These are phyloP conservation scores for Funneliformis mosseae DNA, from an alignment of 192 early-diverging fungal genomes.

Conservation along the genomic window DNA sequence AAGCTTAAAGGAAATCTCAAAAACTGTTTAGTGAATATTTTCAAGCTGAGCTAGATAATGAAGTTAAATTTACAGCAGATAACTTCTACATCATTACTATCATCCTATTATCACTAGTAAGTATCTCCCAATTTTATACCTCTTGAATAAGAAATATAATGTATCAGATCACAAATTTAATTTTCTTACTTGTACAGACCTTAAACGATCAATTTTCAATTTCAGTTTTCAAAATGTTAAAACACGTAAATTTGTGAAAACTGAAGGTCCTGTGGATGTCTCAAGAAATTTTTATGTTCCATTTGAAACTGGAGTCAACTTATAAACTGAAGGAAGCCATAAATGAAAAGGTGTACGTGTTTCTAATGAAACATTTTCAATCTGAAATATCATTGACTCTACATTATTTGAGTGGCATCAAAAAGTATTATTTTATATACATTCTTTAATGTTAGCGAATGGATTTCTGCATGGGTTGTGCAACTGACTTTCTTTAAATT, in stretches of 20 bases:
- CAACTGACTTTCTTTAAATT: not conserved
- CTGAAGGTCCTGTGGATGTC: not conserved
- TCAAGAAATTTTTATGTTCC: not conserved
- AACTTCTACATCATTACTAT: too few relatives aligned
- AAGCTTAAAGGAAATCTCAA: too few relatives aligned
- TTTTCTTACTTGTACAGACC: not conserved
- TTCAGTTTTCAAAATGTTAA: not conserved
- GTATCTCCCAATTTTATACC: too few relatives aligned
- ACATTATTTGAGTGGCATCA: not conserved
- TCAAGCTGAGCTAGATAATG: too few relatives aligned
- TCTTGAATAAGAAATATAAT: too few relatives aligned
- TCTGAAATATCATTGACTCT: not conserved
- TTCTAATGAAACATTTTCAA: not conserved
- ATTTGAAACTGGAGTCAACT: not conserved
- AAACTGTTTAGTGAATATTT: too few relatives aligned
- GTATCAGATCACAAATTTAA: too few relatives aligned
- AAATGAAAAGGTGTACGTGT: not conserved
- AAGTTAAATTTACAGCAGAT: too few relatives aligned
- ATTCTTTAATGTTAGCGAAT: not conserved
- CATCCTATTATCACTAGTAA: too few relatives aligned
- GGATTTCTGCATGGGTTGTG: not conserved
- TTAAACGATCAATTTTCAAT: not conserved
- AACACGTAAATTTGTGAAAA: not conserved
- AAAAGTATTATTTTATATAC: not conserved
- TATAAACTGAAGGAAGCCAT: not conserved